A percentile compares a stretch with the other conserved stretches of the same genome.
Evolutionary conservation across 2,329 filamentous ascomycete species (phyloP).

Genomic region (Aspergillus tanneri): DNA sequence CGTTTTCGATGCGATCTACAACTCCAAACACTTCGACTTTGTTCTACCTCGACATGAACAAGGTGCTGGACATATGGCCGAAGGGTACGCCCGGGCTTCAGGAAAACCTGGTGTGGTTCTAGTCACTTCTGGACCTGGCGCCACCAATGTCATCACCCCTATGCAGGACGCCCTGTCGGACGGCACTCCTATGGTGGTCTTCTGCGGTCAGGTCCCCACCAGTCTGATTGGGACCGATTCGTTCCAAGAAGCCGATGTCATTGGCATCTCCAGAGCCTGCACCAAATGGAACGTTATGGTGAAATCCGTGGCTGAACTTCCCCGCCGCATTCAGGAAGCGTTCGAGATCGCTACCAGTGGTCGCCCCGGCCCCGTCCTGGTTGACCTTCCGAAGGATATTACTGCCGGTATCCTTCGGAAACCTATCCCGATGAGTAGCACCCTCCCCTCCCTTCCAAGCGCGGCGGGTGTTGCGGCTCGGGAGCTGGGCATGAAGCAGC

Average conservation of each 20-base stretch:
- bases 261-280: conserved; percentile 90
- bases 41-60: conserved; percentile 95
- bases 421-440: conserved; percentile 76
- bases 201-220: conserved; percentile 89
- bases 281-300: conserved; percentile 99
- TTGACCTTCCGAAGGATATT: conserved; percentile 95
- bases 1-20: conserved; percentile 98
- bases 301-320: conserved; percentile 89
- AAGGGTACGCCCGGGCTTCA: conserved; percentile 91
- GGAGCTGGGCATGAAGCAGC: conserved; percentile 69
- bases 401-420: conserved; percentile 79
- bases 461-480: conserved; percentile 80
- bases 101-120: conserved; percentile 94
- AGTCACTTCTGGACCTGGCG: conserved; percentile 93
- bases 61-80: conserved; percentile 96
- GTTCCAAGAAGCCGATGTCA: conserved; percentile 93
- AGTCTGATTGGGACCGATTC: conserved; percentile 89
- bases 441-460: conserved; percentile 75
- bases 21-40: conserved; percentile 95
- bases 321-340: conserved; percentile 91
- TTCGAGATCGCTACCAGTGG: conserved; percentile 97
- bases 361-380: conserved; percentile 87
- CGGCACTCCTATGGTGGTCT: conserved; percentile 93
- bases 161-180: conserved; percentile 96
- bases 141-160: conserved; percentile 93